These are phyloP conservation scores for Neopestalotiopsis sp. DNA, from an alignment of 2,329 filamentous ascomycete genomes.

Conservation along the genomic window DNA sequence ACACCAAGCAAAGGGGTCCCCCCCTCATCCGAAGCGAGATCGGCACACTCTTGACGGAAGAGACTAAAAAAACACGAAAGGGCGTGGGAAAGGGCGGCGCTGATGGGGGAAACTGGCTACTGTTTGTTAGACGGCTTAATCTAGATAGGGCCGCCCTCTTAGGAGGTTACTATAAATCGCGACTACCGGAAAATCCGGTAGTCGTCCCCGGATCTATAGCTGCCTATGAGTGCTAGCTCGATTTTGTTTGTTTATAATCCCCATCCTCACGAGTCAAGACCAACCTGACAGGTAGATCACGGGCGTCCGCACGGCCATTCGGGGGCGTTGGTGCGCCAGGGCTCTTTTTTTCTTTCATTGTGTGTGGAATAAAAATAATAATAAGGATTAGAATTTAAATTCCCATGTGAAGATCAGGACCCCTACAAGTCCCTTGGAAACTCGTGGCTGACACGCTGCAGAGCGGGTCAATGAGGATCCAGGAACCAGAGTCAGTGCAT, in stretches of 20 bases:
- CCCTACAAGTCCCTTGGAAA: background rate
- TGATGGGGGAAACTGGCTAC: too few relatives aligned
- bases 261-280: background rate
- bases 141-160: background rate
- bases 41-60: background rate
- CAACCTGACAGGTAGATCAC: background rate
- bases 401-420: background rate
- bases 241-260: background rate
- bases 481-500: background rate
- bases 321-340: background rate
- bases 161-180: background rate
- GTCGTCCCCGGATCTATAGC: background rate
- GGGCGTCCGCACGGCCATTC: background rate
- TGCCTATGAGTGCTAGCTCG: background rate
- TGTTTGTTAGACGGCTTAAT: background rate
- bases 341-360: background rate
- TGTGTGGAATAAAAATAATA: too few relatives aligned
- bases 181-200: background rate
- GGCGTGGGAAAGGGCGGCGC: background rate
- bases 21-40: constrained; percentile 1
- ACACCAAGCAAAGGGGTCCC: background rate
- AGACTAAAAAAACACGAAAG: background rate
- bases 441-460: background rate
- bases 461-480: background rate
- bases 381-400: too few relatives aligned